phyloP scores from a whole-genome alignment of 805 yeast genomes.

The Debaryomyces tyrocola region DNA sequence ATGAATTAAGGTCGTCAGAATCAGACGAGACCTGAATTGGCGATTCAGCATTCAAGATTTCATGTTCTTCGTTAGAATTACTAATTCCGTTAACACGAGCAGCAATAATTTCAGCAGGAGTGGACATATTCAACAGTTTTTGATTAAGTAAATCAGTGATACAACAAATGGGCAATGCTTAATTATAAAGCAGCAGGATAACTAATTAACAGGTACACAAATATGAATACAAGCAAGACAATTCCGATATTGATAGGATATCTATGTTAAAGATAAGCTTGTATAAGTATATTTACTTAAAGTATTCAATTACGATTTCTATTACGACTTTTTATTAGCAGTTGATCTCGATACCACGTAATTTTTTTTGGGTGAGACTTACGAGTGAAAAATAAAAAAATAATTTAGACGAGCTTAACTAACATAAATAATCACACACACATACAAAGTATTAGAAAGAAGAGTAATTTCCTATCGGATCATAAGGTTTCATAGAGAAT shows the following conservation, averaged over 20 bases:
- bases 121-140: conserved; percentile 29
- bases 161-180: conserved; percentile 19
- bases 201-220: conserved; percentile 1
- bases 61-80: conserved; percentile 3
- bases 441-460: too few relatives aligned
- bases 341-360: too few relatives aligned
- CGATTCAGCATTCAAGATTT: neutral
- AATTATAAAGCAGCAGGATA: conserved; percentile 17
- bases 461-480: neutral
- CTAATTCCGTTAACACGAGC: conserved; percentile 32
- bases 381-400: neutral
- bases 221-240: neutral
- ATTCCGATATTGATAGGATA: neutral
- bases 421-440: too few relatives aligned
- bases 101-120: conserved; percentile 51
- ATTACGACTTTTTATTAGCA: too few relatives aligned
- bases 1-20: conserved; percentile 14
- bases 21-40: conserved; percentile 10
- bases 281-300: too few relatives aligned
- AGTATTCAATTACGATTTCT: too few relatives aligned
- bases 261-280: too few relatives aligned
- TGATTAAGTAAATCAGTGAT: conserved; percentile 5
- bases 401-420: too few relatives aligned
- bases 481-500: conserved; percentile 64
- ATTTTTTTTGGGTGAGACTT: neutral